Conservation (phyloP, 495 filamentous ascomycete genomes). For the Trichoderma asperelloides region DNA sequence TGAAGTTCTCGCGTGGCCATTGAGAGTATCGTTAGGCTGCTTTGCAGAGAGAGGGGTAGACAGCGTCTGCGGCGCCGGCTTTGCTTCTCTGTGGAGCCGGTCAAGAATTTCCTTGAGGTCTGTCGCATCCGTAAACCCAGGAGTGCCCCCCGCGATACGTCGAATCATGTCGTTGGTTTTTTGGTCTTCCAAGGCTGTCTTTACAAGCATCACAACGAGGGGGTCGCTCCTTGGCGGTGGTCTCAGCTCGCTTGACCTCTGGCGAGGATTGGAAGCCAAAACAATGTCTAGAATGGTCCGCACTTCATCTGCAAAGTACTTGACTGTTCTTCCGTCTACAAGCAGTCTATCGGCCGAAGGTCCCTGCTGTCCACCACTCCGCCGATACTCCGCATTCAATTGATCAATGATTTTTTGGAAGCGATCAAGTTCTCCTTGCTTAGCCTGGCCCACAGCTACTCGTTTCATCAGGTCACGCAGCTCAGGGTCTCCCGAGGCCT, state of each 20-base stretch:
- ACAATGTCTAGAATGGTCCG: constrained; percentile 38
- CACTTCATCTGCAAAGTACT: constrained; percentile 42
- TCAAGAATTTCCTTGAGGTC: constrained; percentile 36
- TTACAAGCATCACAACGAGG: constrained; percentile 34
- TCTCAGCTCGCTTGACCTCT: constrained; percentile 30
- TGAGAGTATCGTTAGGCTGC: constrained; percentile 17
- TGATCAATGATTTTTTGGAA: constrained; percentile 94
- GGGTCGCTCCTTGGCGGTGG: constrained; percentile 33
- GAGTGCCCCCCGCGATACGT: constrained; percentile 31
- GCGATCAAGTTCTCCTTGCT: constrained; percentile 65
- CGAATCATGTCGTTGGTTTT: constrained; percentile 29
- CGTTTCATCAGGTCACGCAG: constrained; percentile 95
- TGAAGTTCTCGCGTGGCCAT: constrained; percentile 18
- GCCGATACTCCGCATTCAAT: constrained; percentile 53
- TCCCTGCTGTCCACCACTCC: constrained; percentile 28
- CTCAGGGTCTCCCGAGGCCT: constrained; percentile 74
- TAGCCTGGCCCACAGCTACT: constrained; percentile 81
- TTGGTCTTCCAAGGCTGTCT: constrained; percentile 31
- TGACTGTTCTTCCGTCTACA: constrained; percentile 35
- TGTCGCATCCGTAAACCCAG: constrained; percentile 32
- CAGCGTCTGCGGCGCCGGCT: constrained; percentile 16
- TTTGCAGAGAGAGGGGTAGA: constrained; percentile 12
- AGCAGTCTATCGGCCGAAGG: constrained; percentile 36
- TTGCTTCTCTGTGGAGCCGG: constrained; percentile 20
- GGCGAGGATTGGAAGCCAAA: constrained; percentile 33